phyloP scores from a whole-genome alignment of 202 grass and related monocot species.

The Eragrostis tef region DNA sequence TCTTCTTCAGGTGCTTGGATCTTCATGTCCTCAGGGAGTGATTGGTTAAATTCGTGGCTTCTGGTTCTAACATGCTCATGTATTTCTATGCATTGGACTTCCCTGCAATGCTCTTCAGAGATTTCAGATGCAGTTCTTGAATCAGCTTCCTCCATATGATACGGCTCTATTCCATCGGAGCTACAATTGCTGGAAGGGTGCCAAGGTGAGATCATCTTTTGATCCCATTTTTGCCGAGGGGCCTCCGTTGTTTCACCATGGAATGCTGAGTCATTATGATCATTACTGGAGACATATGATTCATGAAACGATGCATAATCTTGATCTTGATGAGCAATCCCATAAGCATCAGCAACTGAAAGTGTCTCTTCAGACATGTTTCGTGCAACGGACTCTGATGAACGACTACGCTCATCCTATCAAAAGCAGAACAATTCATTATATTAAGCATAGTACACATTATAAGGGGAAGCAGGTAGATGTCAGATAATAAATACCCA shows the following conservation, averaged over 20 bases:
- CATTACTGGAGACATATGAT: conserved; percentile 49
- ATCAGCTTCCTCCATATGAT: conserved; percentile 46
- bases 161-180: conserved; percentile 51
- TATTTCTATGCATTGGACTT: conserved; percentile 86
- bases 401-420: conserved; percentile 76
- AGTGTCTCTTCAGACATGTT: conserved; percentile 66
- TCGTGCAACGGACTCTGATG: conserved; percentile 56
- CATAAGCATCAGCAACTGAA: conserved; percentile 74
- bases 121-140: conserved; percentile 52
- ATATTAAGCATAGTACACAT: conserved; percentile 18
- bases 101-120: conserved; percentile 82
- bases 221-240: conserved; percentile 47
- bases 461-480: conserved; percentile 16
- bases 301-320: conserved; percentile 48
- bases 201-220: conserved; percentile 48
- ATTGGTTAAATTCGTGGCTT: conserved; percentile 44
- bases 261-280: conserved; percentile 38
- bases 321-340: conserved; percentile 60
- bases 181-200: conserved; percentile 57
- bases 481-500: conserved; percentile 59
- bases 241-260: conserved; percentile 38
- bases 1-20: conserved; percentile 54
- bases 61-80: conserved; percentile 55
- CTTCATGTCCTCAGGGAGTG: conserved; percentile 51
- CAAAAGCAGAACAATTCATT: conserved; percentile 35